Base-by-base conservation (phyloP, 306 rosid genomes). In the Hippophae tibetana region DNA sequence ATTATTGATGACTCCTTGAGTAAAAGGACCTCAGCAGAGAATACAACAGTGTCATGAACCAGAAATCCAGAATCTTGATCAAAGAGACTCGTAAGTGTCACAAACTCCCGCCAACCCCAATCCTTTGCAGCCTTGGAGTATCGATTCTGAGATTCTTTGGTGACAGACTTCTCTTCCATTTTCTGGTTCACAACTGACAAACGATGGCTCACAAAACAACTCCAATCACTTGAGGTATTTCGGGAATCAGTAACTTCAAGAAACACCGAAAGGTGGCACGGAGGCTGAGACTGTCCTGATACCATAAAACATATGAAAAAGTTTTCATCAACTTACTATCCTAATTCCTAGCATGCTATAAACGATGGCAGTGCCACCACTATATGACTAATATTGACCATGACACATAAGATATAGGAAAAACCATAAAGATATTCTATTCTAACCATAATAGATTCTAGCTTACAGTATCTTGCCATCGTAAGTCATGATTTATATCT, bases 41-140 rank as follows among this genome's bases (percentile, higher is more conserved):
- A 93, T 64, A 88, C 82, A 76, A 93, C 99, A 57, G 97, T 82
- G 64, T 93, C 99, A 76, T 79, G 95, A 74, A 82, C 81, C 71
- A 93, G 99, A 81, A 93, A 93, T 58, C 99, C 99, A 10, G 97
- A 88, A 77, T 93, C 99, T 78, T 93, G 99, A 93, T 93, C 99
- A 43, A 93, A 93, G 65, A 93, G 85, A 78, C 99, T 89, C 18
- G 99, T 93, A 62, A 93, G 99, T 1, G 99, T 93, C 80, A 93
- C 99, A 77, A 93, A 93, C 80, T 93, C 99, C 72, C 99, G 93
- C 99, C 99, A 93, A 14, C 99, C 99, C 99, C 99, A 93, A 76
- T 93, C 99, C 81, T 93, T 93, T 68, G 97, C 99, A 64, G 97
- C 97, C 84, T 93, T 93, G 68, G 99, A 88, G 81, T 93, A 93